Evolutionary conservation across 176 grass and related monocot species (phyloP).

Genomic region (Avena sativa): DNA sequence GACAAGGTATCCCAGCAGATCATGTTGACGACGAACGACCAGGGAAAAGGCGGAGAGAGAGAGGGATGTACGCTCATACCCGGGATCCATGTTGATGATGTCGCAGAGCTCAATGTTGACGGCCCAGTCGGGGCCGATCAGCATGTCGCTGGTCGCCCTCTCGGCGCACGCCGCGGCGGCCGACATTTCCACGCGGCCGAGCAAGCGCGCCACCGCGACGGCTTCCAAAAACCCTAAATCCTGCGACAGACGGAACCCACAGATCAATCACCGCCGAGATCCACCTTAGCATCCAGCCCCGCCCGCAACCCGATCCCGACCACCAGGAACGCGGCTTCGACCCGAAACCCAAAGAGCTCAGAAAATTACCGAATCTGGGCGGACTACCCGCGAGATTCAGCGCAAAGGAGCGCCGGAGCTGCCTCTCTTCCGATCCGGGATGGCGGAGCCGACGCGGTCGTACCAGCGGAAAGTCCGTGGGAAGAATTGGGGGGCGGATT

Average conservation of each 20-base stretch:
- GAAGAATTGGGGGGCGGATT: slow-evolving; percentile 1
- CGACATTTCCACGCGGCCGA: slow-evolving; percentile 38
- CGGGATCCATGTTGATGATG: slow-evolving; percentile 96
- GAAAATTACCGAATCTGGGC: slow-evolving; percentile 47
- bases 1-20: neutral
- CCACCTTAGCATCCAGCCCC: neutral
- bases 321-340: neutral
- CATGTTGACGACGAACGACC: neutral
- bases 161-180: slow-evolving; percentile 76
- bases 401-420: neutral
- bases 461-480: neutral
- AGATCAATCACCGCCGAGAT: slow-evolving; percentile 43
- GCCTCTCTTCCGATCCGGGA: slow-evolving; percentile 18
- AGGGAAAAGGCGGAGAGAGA: neutral
- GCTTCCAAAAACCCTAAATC: slow-evolving; percentile 46
- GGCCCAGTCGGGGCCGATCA: slow-evolving; percentile 95
- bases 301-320: neutral
- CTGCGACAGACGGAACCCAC: slow-evolving; percentile 12
- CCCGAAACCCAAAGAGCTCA: neutral
- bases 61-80: slow-evolving; percentile 43
- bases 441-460: neutral
- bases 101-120: slow-evolving; percentile 99
- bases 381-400: slow-evolving; percentile 28
- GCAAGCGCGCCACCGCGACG: neutral
- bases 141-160: slow-evolving; percentile 89